phyloP scores from a whole-genome alignment of 2,329 filamentous ascomycete species.

The Colletotrichum cereale region DNA sequence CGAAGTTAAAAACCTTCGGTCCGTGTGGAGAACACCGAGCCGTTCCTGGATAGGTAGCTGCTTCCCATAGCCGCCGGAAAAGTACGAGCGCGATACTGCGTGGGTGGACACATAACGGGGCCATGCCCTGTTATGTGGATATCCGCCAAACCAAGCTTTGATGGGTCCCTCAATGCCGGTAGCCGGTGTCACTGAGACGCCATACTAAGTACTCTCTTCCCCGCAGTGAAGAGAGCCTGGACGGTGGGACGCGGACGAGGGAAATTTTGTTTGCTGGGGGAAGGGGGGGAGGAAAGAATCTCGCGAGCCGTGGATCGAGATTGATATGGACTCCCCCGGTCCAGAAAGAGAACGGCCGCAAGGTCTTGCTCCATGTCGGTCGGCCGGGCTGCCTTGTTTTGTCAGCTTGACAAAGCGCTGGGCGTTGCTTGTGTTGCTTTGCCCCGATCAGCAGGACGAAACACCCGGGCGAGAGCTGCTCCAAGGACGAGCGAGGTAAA shows the following conservation, averaged over 20 bases:
- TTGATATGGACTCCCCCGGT: slow-evolving; percentile 11
- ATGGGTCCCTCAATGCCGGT: slow-evolving; percentile 27
- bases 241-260: slow-evolving; percentile 24
- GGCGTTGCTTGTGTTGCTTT: slow-evolving; percentile 1
- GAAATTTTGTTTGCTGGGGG: slow-evolving; percentile 7
- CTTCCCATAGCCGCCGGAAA: slow-evolving; percentile 4
- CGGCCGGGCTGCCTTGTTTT: slow-evolving; percentile 44
- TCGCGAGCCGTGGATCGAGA: slow-evolving; percentile 12
- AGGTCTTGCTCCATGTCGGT: slow-evolving; percentile 53
- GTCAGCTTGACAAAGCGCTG: slow-evolving; percentile 40
- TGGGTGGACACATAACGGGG: slow-evolving; percentile 15
- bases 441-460: background rate
- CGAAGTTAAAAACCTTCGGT: slow-evolving; percentile 6
- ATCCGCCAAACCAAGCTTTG: slow-evolving; percentile 11
- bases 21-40: background rate
- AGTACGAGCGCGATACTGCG: background rate
- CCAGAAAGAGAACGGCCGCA: slow-evolving; percentile 48
- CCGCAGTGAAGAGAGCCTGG: slow-evolving; percentile 12
- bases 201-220: slow-evolving; percentile 1
- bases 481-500: background rate
- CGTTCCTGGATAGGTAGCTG: slow-evolving; percentile 29
- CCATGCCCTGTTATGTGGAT: slow-evolving; percentile 16
- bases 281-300: background rate
- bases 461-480: slow-evolving; percentile 3
- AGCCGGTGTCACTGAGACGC: slow-evolving; percentile 28